phyloP scores from a whole-genome alignment of 1,139 yeast species.

The Debaryomycetaceae sp. region DNA sequence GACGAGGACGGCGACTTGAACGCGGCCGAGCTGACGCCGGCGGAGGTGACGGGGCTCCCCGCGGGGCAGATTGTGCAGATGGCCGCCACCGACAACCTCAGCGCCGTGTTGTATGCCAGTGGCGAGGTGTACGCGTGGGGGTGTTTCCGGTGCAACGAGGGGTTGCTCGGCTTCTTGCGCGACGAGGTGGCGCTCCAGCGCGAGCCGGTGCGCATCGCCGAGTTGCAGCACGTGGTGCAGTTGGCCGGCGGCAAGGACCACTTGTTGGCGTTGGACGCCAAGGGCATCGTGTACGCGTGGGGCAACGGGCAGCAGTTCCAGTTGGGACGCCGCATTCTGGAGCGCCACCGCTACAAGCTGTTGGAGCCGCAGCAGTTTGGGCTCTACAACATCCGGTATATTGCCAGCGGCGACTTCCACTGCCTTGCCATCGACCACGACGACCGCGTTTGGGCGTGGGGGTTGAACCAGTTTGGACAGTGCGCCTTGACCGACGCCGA shows the following conservation, averaged over 20 bases:
- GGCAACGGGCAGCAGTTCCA: conserved; percentile 95
- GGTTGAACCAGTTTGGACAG: conserved; percentile 93
- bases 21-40: conserved; percentile 86
- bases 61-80: conserved; percentile 58
- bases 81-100: conserved; percentile 91
- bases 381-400: conserved; percentile 66
- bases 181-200: conserved; percentile 55
- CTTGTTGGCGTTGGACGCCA: conserved; percentile 72
- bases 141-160: conserved; percentile 89
- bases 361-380: conserved; percentile 79
- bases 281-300: conserved; percentile 93
- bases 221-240: conserved; percentile 70
- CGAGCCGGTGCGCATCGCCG: conserved; percentile 61
- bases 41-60: conserved; percentile 66
- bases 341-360: conserved; percentile 66
- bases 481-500: conserved; percentile 67
- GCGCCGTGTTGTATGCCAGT: conserved; percentile 71
- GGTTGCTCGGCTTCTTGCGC: conserved; percentile 76
- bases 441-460: conserved; percentile 82
- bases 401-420: conserved; percentile 94
- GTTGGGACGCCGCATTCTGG: conserved; percentile 78
- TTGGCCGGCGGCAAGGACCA: conserved; percentile 94
- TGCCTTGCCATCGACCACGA: conserved; percentile 83
- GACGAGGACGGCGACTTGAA: conserved; percentile 84
- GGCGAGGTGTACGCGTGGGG: conserved; percentile 99